Percentiles rank a stretch among this genome's conserved stretches.
Conservation (phyloP, 345 rosid genomes). For the Theobroma cacao region DNA sequence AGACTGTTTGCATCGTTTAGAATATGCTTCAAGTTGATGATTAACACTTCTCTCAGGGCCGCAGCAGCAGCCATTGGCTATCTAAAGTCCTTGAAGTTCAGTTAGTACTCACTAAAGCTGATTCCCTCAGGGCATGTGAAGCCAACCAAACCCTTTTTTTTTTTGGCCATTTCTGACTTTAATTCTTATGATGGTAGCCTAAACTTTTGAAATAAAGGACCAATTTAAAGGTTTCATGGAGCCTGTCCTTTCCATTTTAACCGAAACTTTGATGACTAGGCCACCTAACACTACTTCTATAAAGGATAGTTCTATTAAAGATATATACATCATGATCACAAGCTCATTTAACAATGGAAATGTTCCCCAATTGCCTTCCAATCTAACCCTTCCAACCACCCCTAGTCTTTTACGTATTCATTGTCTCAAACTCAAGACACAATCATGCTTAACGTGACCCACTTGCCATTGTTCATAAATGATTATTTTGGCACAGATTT, state of each 20-base stretch:
- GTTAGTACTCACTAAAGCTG: neutral
- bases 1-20: neutral
- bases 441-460: conserved; percentile 49
- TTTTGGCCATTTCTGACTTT: neutral
- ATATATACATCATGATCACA: conserved; percentile 32
- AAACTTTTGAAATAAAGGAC: neutral
- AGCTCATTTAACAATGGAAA: conserved; percentile 35
- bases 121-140: conserved; percentile 20
- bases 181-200: conserved; percentile 8
- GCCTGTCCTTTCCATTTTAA: conserved; percentile 19
- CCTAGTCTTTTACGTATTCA: conserved; percentile 26
- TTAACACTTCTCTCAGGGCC: too few species aligned
- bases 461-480: conserved; percentile 36
- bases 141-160: conserved; percentile 12
- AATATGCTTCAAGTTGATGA: too few species aligned
- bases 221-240: conserved; percentile 4
- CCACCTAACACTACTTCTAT: conserved; percentile 34
- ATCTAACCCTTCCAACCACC: conserved; percentile 32
- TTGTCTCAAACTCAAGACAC: conserved; percentile 34
- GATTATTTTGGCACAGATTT: conserved; percentile 22
- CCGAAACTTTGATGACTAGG: conserved; percentile 18
- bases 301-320: conserved; percentile 21
- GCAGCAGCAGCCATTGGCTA: neutral
- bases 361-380: conserved; percentile 37
- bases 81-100: neutral